These are phyloP conservation scores for Diaporthe sp. DNA, from an alignment of 2,329 filamentous ascomycete genomes.

Conservation along the genomic window DNA sequence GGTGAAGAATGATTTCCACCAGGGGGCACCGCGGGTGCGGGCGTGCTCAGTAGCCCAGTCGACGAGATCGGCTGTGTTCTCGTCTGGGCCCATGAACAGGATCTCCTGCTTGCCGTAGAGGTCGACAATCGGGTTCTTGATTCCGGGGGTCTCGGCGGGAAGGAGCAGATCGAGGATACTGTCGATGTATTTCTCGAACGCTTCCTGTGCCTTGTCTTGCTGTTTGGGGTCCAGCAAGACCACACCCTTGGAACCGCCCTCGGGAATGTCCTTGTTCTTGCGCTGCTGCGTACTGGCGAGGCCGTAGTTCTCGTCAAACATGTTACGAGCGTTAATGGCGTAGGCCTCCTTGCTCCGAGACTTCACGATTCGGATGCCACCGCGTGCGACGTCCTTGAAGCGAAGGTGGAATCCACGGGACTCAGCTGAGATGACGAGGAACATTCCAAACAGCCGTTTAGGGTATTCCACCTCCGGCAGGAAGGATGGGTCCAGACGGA, in stretches of 20 bases:
- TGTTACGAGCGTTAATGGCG: slow-evolving; percentile 92
- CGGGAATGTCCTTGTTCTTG: slow-evolving; percentile 99
- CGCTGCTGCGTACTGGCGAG: slow-evolving; percentile 98
- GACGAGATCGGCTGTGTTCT: slow-evolving; percentile 97
- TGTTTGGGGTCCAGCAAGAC: slow-evolving; percentile 93
- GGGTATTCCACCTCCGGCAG: slow-evolving; percentile 93
- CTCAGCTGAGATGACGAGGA: slow-evolving; percentile 96
- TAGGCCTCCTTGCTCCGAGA: slow-evolving; percentile 96
- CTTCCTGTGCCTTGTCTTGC: slow-evolving; percentile 90
- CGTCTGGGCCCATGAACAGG: slow-evolving; percentile 97
- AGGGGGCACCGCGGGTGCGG: slow-evolving; percentile 85
- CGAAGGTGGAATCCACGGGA: slow-evolving; percentile 97
- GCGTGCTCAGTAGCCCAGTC: slow-evolving; percentile 99
- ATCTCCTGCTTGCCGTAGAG: slow-evolving; percentile 96
- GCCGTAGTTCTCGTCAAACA: slow-evolving; percentile 99
- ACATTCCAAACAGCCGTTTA: slow-evolving; percentile 96
- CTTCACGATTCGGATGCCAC: slow-evolving; percentile 98
- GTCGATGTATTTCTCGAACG: slow-evolving; percentile 99
- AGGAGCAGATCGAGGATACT: slow-evolving; percentile 95
- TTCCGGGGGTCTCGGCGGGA: slow-evolving; percentile 89
- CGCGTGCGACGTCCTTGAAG: slow-evolving; percentile 96
- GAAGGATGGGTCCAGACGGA: slow-evolving; percentile 91
- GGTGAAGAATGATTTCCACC: slow-evolving; percentile 99
- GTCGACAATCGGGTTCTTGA: slow-evolving; percentile 99
- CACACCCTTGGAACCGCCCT: slow-evolving; percentile 97